Evolutionary conservation across 2,329 filamentous ascomycete species (phyloP).

Genomic region (Exserohilum turcica): DNA sequence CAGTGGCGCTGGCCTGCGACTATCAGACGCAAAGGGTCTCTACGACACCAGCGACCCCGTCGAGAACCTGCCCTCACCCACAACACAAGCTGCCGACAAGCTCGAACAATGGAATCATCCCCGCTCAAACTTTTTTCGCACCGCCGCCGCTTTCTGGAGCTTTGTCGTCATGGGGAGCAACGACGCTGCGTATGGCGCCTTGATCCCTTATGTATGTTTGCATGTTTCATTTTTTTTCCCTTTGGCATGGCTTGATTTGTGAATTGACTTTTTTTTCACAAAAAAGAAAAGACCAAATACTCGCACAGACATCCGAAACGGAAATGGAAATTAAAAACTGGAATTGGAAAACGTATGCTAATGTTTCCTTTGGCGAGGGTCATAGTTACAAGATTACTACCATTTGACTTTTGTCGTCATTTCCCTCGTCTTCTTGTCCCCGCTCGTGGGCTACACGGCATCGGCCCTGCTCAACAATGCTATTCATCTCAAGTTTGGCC

Average conservation of each 20-base stretch:
- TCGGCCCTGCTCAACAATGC: constrained; percentile 68
- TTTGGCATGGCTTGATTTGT: neutral
- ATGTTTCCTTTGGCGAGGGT: neutral
- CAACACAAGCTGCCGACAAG: constrained; percentile 48
- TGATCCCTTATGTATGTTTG: constrained; percentile 55
- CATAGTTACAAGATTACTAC: constrained; percentile 67
- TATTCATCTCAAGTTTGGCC: constrained; percentile 69
- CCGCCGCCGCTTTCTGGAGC: constrained; percentile 63
- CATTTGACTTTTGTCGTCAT: constrained; percentile 65
- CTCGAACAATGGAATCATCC: constrained; percentile 69
- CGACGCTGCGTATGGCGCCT: constrained; percentile 66
- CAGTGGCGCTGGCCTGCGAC: constrained; percentile 12
- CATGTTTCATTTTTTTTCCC: neutral
- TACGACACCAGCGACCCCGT: constrained; percentile 26
- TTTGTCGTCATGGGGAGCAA: constrained; percentile 72
- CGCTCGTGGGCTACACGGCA: constrained; percentile 67
- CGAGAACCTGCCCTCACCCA: constrained; percentile 55
- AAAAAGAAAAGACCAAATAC: neutral
- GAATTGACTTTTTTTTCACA: no score
- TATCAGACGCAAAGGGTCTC: constrained; percentile 23
- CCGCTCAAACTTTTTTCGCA: constrained; percentile 62
- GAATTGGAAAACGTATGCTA: neutral
- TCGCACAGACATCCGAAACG: no score
- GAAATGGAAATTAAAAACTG: neutral
- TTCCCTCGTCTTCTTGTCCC: constrained; percentile 69